Evolutionary conservation across 768 basidiomycete genomes (phyloP).

Genomic region (Lyophyllum shimeji): DNA sequence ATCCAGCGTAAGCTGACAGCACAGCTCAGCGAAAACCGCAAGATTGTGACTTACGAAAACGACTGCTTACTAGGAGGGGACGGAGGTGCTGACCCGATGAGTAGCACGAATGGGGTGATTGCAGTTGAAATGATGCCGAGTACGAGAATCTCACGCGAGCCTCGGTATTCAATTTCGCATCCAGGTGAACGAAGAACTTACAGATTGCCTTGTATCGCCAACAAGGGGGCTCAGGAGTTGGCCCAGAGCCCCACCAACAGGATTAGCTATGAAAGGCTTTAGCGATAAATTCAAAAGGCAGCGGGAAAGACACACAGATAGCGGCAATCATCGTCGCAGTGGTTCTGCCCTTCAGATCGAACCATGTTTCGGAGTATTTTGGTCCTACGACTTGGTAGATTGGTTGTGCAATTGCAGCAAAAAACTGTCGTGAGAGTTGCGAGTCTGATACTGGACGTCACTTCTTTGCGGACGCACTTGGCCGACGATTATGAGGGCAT

Average conservation of each 20-base stretch:
- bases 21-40: conserved; percentile 5
- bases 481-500: conserved; percentile 66
- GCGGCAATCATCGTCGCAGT: conserved; percentile 69
- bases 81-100: conserved; percentile 64
- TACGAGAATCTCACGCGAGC: conserved; percentile 52
- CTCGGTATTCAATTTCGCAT: not conserved
- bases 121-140: conserved; percentile 72
- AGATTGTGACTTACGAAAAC: not conserved
- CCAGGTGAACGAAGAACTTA: conserved; percentile 28
- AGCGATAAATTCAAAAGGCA: not conserved
- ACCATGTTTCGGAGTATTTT: conserved; percentile 83
- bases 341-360: conserved; percentile 70
- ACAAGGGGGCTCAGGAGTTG: conserved; percentile 71
- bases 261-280: conserved; percentile 55
- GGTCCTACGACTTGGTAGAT: conserved; percentile 78
- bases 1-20: conserved; percentile 60
- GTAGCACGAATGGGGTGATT: conserved; percentile 53
- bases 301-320: conserved; percentile 35
- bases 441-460: not conserved
- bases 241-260: conserved; percentile 70
- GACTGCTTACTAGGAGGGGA: conserved; percentile 68
- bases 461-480: conserved; percentile 47
- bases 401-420: conserved; percentile 66
- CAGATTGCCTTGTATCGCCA: conserved; percentile 55
- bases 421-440: conserved; percentile 37